Evolutionary conservation across 768 basidiomycete genomes (phyloP), one percentile per base, ranked within the genome.

Genomic region (Cytidiella melzeri): DNA sequence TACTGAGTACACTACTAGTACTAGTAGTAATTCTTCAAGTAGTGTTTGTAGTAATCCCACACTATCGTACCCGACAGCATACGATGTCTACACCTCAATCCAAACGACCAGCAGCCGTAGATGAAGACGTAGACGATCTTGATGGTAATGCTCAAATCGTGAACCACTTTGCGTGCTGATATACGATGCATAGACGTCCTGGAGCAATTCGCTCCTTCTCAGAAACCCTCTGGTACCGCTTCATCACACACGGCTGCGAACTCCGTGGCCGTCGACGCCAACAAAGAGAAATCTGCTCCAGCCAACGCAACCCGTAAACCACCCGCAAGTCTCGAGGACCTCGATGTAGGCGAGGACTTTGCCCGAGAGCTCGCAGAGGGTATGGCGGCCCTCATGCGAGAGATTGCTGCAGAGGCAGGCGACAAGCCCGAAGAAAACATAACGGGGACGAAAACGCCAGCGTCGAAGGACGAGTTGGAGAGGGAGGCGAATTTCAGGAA

Each of bases 71-170:
- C n/a, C n/a, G n/a, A n/a, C n/a, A n/a, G n/a, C n/a, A n/a, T n/a
- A n/a, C n/a, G n/a, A 53, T 48, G 46, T 48, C 52, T n/a, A 48
- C 37, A 37, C 19, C 52, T 10, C 34, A 44, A 18, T 23, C 12
- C 13, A 21, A 37, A 27, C 21, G 36, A 23, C 27, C 26, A n/a
- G 30, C 52, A 24, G 36, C 44, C 23, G 56, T 59, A 21, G 72
- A 71, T n/a, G 81, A 83, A 19, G 81, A 87, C 62, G 61, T 84
- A 18, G 84, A 87, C 58, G 84, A 87, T 58, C 76, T 87, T 41
- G 84, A 87, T 61, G 76, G 76, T 76, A 40, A 37, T 23, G 15
- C 19, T 43, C 27, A 30, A n/a, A 43, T 9, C 37, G n/a, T 37
- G 39, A 9, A 50, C 46, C 9, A 48, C 43, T 28, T 41, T 25